Evolutionary conservation across 805 yeast species (phyloP).

Genomic region (Maudiozyma serrabonitensis): DNA sequence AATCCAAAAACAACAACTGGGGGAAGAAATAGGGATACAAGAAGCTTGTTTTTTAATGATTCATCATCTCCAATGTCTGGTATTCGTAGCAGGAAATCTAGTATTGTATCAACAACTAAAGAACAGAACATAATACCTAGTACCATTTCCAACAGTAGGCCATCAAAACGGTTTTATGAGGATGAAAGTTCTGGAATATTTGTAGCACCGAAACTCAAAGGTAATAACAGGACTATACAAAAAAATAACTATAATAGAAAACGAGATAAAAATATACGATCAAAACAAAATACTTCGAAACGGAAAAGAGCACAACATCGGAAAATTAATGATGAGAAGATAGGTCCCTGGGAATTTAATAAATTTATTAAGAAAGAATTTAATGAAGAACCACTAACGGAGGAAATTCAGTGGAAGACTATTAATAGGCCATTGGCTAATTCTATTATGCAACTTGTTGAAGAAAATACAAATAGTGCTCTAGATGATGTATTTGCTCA

Average conservation of each 20-base stretch:
- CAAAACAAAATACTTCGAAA: background rate
- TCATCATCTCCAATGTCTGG: background rate
- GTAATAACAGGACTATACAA: background rate
- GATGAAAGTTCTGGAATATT: background rate
- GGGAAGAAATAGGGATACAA: background rate
- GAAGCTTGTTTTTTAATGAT: slow-evolving; percentile 1
- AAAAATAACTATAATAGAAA: background rate
- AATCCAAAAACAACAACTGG: background rate
- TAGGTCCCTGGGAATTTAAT: slow-evolving; percentile 20
- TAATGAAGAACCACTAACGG: slow-evolving; percentile 7
- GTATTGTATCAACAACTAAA: background rate
- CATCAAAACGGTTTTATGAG: background rate
- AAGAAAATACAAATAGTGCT: slow-evolving; percentile 17
- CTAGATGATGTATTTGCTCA: slow-evolving; percentile 17
- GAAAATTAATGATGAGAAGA: background rate
- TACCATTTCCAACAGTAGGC: background rate
- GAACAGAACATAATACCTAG: background rate
- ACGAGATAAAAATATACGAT: background rate
- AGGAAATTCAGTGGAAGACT: slow-evolving; percentile 17
- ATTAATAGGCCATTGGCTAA: slow-evolving; percentile 14
- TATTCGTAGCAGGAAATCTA: background rate
- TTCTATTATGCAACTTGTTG: slow-evolving; percentile 16
- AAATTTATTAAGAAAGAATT: slow-evolving; percentile 13
- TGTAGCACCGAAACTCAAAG: background rate
- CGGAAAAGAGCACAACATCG: too few species aligned